Conservation (phyloP, 371 early-diverging fungal species). For the Mortierella sp. region DNA sequence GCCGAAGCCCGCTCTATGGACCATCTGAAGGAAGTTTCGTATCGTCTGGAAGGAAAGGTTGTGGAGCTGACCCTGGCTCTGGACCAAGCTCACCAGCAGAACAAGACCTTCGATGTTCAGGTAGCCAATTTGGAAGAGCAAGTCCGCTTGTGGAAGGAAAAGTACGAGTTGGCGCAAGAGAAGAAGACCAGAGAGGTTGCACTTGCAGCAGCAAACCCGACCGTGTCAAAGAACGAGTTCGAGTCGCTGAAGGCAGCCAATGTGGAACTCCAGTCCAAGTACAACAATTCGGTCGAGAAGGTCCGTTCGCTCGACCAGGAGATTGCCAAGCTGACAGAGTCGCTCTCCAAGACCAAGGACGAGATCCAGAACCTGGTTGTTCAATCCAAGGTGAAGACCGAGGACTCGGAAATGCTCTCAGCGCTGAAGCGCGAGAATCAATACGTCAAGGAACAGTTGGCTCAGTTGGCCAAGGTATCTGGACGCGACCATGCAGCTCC, state of each 20-base stretch:
- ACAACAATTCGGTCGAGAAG: constrained; percentile 60
- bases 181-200: constrained; percentile 62
- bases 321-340: constrained; percentile 68
- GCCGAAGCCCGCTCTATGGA: constrained; percentile 89
- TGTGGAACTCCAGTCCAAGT: constrained; percentile 58
- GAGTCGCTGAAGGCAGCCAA: constrained; percentile 64
- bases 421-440: constrained; percentile 54
- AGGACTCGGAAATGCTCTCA: constrained; percentile 51
- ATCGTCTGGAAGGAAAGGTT: constrained; percentile 95
- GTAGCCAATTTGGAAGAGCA: constrained; percentile 72
- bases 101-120: constrained; percentile 64
- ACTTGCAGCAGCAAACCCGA: constrained; percentile 59
- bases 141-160: constrained; percentile 74
- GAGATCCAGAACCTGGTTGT: constrained; percentile 76
- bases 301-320: constrained; percentile 74
- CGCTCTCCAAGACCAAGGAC: constrained; percentile 70
- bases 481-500: too few relatives aligned
- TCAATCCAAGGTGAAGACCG: constrained; percentile 50
- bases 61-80: constrained; percentile 90
- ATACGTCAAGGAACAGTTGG: constrained; percentile 53
- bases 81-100: constrained; percentile 77
- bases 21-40: constrained; percentile 91
- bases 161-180: constrained; percentile 63
- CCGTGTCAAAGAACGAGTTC: constrained; percentile 67
- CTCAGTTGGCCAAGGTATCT: constrained; percentile 46